Evolutionary conservation across 331 rosid genomes (phyloP), one percentile per base, ranked within the genome.

Genomic region (Pyracantha coccinea): DNA sequence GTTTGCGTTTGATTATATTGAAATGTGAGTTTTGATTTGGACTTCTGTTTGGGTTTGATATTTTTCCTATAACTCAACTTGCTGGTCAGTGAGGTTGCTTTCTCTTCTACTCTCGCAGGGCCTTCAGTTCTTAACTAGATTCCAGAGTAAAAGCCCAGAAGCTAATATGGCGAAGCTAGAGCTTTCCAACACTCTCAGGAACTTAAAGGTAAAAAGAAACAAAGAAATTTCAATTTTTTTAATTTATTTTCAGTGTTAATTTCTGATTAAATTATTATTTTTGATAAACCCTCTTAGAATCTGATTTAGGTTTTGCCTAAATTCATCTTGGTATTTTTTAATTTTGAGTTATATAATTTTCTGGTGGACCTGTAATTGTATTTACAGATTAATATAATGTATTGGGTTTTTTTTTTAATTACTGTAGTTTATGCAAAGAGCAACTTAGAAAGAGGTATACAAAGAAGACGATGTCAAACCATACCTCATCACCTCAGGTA

Each of bases 341-440:
- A 23, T 13, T 71, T 29, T 66, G 31, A 29, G 31, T 29, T 29
- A 29, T 1, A 29, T 67, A 25, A 66, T 11, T 20, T 54, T 50
- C 24, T 31, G 32, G 47, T 68, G 23, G n/a, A n/a, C 15, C 65
- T 1, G 25, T 44, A 13, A 7, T 8, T 12, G 5, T n/a, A 5
- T 38, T 50, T 47, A 27, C 31, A 14, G 70, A 74, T 52, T 9
- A 19, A 44, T 60, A 9, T 73, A 20, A 8, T 2, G 29, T 29
- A 4, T 41, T 12, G 50, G 8, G 33, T 21, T 19, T n/a, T 17
- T 67, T 29, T 45, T n/a, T 8, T 14, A 32, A 13, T 81, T 78
- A 54, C 6, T 29, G 25, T 33, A 91, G 98, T 93, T 93, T 79
- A 93, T 93, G 98, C 98, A 93, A 89, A 93, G 93, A 80, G 96